Percentiles rank a stretch among this genome's conserved stretches.
Evolutionary conservation across 1,139 yeast genomes (phyloP).

Genomic region (Zygosaccharomyces pseudobailii): DNA sequence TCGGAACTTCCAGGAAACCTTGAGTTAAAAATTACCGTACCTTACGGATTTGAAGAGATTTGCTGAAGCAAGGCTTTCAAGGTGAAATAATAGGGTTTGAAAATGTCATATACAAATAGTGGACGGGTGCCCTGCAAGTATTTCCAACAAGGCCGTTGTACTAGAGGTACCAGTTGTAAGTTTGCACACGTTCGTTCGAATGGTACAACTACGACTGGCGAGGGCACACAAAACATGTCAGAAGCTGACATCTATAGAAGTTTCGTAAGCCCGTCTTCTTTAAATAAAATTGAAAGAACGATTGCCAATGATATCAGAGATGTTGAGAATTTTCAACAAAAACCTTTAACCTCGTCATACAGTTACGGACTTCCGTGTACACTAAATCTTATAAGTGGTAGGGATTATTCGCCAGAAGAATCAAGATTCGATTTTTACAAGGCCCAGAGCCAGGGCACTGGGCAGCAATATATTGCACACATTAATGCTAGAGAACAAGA

Average conservation of each 20-base stretch:
- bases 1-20: no score
- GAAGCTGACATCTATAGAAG: constrained; percentile 16
- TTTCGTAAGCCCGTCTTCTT: constrained; percentile 19
- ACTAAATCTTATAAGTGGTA: constrained; percentile 43
- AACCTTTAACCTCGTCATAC: constrained; percentile 36
- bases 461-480: constrained; percentile 40
- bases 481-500: constrained; percentile 43
- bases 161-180: constrained; percentile 39
- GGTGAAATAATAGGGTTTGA: background rate
- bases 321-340: constrained; percentile 15
- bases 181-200: constrained; percentile 37
- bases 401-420: constrained; percentile 59
- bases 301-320: constrained; percentile 32
- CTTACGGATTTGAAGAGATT: background rate
- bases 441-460: constrained; percentile 38
- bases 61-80: background rate
- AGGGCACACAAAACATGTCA: constrained; percentile 12
- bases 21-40: background rate
- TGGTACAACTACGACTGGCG: constrained; percentile 12
- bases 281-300: constrained; percentile 27
- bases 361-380: constrained; percentile 39
- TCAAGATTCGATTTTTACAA: constrained; percentile 44
- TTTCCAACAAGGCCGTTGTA: constrained; percentile 38
- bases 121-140: constrained; percentile 39
- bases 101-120: constrained; percentile 13